These are phyloP conservation scores for Aeschynomene evenia DNA, from an alignment of 306 rosid genomes.

Conservation along the genomic window DNA sequence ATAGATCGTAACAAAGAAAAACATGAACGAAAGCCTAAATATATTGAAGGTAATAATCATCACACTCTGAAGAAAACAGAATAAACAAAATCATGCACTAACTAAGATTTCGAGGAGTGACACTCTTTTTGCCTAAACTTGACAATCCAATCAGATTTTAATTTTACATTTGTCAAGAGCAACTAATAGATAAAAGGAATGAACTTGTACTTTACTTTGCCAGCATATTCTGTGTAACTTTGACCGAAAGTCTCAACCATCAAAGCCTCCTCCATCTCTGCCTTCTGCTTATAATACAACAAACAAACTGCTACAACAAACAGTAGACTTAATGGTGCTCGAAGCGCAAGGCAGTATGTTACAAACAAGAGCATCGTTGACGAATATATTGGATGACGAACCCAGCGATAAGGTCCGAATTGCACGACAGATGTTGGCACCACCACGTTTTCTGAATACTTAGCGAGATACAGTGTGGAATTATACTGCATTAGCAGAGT, in stretches of 20 bases:
- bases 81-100: slow-evolving; percentile 11
- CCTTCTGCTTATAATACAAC: slow-evolving; percentile 83
- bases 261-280: slow-evolving; percentile 78
- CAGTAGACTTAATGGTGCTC: slow-evolving; percentile 72
- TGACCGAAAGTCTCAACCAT: slow-evolving; percentile 87
- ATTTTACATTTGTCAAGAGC: slow-evolving; percentile 17
- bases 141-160: slow-evolving; percentile 23
- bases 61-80: background rate
- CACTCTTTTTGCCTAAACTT: slow-evolving; percentile 33
- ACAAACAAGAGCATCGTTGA: slow-evolving; percentile 76
- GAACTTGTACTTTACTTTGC: slow-evolving; percentile 74
- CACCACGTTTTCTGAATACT: slow-evolving; percentile 87
- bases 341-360: slow-evolving; percentile 68
- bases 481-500: slow-evolving; percentile 79
- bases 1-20: too few relatives aligned
- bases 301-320: slow-evolving; percentile 64
- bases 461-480: slow-evolving; percentile 79
- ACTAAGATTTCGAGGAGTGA: slow-evolving; percentile 7
- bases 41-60: background rate
- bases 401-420: slow-evolving; percentile 92
- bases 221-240: slow-evolving; percentile 67
- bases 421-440: slow-evolving; percentile 87
- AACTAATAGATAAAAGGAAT: slow-evolving; percentile 80
- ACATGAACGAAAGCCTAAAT: slow-evolving; percentile 9
- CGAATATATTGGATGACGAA: slow-evolving; percentile 87